phyloP scores from a whole-genome alignment of 208 protist species.

The Endotrypanum monterogeii region DNA sequence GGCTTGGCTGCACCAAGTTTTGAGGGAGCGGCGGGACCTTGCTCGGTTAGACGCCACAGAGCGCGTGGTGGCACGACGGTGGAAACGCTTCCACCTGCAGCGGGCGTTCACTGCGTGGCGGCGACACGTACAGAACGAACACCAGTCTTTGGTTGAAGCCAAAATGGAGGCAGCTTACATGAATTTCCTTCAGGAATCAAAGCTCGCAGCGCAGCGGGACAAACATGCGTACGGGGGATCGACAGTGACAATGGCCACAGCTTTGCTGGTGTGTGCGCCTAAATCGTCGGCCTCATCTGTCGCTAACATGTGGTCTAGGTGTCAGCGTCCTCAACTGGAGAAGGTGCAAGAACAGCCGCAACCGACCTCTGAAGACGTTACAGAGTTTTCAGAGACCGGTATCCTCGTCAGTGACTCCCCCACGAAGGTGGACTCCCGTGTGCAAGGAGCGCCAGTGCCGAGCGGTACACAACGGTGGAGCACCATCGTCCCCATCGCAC shows the following conservation, averaged over 20 bases:
- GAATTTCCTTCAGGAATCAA: slow-evolving; percentile 51
- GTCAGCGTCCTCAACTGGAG: slow-evolving; percentile 1
- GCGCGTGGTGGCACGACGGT: slow-evolving; percentile 28
- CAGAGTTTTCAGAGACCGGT: neutral
- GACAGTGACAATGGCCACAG: neutral
- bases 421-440: neutral
- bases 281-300: neutral
- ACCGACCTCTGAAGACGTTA: neutral
- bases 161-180: slow-evolving; percentile 54
- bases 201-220: slow-evolving; percentile 36
- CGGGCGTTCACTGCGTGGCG: slow-evolving; percentile 63
- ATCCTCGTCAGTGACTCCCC: neutral
- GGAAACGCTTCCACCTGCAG: slow-evolving; percentile 33
- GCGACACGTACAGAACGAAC: slow-evolving; percentile 33
- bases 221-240: slow-evolving; percentile 18
- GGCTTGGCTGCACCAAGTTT: slow-evolving; percentile 57
- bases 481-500: neutral
- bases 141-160: slow-evolving; percentile 30
- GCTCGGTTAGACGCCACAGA: slow-evolving; percentile 10
- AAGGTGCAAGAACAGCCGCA: neutral
- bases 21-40: slow-evolving; percentile 17
- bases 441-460: neutral
- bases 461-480: neutral
- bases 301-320: neutral
- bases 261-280: neutral